These are phyloP conservation scores for Thalassiosira mediterranea DNA, from an alignment of 352 stramenopile genomes.

Conservation along the genomic window DNA sequence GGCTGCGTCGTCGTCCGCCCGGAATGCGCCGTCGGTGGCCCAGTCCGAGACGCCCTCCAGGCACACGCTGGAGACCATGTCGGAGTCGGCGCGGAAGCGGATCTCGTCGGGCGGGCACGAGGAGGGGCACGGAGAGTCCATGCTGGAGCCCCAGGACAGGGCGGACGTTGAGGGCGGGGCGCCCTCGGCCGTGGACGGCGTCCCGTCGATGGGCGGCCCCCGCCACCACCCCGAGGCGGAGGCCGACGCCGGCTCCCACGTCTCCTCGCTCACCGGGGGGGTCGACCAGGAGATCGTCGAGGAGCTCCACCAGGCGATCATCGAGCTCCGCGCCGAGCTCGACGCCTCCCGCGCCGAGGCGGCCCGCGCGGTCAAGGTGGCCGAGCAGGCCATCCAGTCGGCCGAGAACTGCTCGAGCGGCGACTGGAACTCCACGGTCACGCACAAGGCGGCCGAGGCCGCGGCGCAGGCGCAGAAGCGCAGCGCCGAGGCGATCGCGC, in stretches of 20 bases:
- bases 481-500: conserved; percentile 76
- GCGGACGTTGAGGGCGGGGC: background rate
- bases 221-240: conserved; percentile 4
- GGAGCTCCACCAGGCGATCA: conserved; percentile 80
- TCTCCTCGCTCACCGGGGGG: conserved; percentile 78
- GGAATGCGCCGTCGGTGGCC: no score
- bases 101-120: conserved; percentile 46
- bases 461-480: conserved; percentile 78
- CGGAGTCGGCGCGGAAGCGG: conserved; percentile 49
- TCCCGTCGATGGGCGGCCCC: background rate
- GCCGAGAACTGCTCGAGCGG: conserved; percentile 73
- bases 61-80: conserved; percentile 29
- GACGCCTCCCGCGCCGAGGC: conserved; percentile 78
- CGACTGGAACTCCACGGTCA: conserved; percentile 83
- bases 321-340: conserved; percentile 70
- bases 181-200: background rate
- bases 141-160: conserved; percentile 42
- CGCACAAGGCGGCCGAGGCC: conserved; percentile 81
- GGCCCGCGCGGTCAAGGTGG: conserved; percentile 79
- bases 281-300: conserved; percentile 84
- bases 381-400: conserved; percentile 83
- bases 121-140: conserved; percentile 36
- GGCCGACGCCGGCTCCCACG: conserved; percentile 58
- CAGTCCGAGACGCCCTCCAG: no score
- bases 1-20: conserved; percentile 2